Percentiles rank a stretch among this genome's conserved stretches.
Conservation (phyloP, 495 filamentous ascomycete species). For the Penicillium robsamsonii region DNA sequence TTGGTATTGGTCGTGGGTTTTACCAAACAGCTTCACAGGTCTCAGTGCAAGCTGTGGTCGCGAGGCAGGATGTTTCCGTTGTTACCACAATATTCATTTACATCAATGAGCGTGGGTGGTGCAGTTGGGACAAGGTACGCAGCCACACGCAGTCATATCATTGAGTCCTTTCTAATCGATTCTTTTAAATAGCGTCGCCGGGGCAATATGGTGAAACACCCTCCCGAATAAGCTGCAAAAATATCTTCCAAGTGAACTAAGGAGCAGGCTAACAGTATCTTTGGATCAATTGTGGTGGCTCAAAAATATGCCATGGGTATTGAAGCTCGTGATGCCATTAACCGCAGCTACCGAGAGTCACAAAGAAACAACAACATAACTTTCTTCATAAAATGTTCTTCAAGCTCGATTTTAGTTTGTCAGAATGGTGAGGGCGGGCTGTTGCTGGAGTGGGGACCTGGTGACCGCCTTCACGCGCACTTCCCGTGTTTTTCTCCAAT, state of each 20-base stretch:
- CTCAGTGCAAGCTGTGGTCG: conserved; percentile 23
- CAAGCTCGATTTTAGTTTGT: too few species aligned
- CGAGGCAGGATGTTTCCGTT: conserved; percentile 24
- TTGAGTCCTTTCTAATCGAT: not conserved
- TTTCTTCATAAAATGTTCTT: too few species aligned
- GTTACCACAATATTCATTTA: conserved; percentile 28
- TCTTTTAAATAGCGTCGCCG: conserved; percentile 18
- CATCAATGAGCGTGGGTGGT: conserved; percentile 27
- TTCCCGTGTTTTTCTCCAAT: conserved; percentile 10
- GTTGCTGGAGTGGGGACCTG: conserved; percentile 9
- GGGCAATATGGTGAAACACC: conserved; percentile 29
- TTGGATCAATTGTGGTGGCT: conserved; percentile 23
- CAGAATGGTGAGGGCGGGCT: not conserved
- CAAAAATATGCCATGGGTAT: conserved; percentile 20
- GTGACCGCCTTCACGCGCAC: conserved; percentile 12
- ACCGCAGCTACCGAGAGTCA: conserved; percentile 23
- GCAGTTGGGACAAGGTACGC: conserved; percentile 27
- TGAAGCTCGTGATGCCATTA: conserved; percentile 19
- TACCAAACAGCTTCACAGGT: conserved; percentile 29
- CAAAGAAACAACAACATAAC: too few species aligned
- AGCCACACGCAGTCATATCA: not conserved
- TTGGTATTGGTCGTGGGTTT: conserved; percentile 27
- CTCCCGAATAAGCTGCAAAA: conserved; percentile 19
- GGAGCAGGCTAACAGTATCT: conserved; percentile 20
- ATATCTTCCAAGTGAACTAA: conserved; percentile 23